Evolutionary conservation across 495 filamentous ascomycete species (phyloP).

Genomic region (Neurospora sp.): DNA sequence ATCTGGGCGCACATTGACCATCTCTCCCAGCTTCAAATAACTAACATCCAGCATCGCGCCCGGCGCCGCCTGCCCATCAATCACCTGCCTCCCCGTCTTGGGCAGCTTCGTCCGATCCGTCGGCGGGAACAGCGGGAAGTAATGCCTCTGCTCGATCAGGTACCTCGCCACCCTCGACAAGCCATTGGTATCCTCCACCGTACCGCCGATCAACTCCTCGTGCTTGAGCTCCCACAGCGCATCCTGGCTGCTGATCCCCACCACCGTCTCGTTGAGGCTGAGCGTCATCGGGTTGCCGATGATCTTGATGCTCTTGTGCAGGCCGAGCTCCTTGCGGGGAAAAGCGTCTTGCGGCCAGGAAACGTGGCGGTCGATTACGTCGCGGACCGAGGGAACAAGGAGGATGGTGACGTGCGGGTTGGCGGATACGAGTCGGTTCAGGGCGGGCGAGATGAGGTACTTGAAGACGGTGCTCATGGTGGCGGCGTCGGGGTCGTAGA

Average conservation of each 20-base stretch:
- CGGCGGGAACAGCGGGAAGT: constrained; percentile 80
- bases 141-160: constrained; percentile 80
- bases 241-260: constrained; percentile 77
- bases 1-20: constrained; percentile 76
- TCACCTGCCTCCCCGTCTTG: constrained; percentile 37
- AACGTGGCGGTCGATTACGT: constrained; percentile 70
- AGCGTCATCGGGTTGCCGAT: constrained; percentile 84
- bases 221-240: constrained; percentile 65
- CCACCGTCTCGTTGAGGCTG: constrained; percentile 69
- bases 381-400: constrained; percentile 77
- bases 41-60: constrained; percentile 70
- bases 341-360: constrained; percentile 86
- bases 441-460: constrained; percentile 56
- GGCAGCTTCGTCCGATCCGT: constrained; percentile 54
- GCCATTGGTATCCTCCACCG: constrained; percentile 44
- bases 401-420: constrained; percentile 73
- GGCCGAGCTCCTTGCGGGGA: constrained; percentile 52
- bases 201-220: constrained; percentile 56
- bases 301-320: constrained; percentile 63
- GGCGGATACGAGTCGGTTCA: constrained; percentile 52
- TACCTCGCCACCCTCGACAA: constrained; percentile 59
- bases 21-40: constrained; percentile 83
- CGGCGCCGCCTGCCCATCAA: constrained; percentile 42
- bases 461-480: constrained; percentile 79
- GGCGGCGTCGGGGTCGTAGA: constrained; percentile 58